These are phyloP conservation scores for Penicillium oxalicum DNA, from an alignment of 2,329 filamentous ascomycete genomes.

Conservation along the genomic window DNA sequence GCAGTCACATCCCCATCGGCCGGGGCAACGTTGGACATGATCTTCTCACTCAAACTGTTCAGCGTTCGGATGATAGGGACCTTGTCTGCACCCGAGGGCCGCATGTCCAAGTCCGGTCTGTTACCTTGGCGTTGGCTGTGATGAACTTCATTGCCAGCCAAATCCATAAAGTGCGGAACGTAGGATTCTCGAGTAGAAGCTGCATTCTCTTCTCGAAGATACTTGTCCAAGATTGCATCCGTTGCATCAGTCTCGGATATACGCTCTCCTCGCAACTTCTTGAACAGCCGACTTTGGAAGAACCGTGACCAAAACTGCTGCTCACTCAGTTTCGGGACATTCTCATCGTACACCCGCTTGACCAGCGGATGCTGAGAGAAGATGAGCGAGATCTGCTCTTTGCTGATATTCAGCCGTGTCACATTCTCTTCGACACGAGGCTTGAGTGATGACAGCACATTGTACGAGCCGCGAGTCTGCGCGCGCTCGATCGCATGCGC, in stretches of 20 bases:
- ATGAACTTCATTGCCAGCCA: constrained; percentile 93
- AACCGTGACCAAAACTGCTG: constrained; percentile 88
- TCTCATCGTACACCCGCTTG: constrained; percentile 85
- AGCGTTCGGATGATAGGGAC: constrained; percentile 83
- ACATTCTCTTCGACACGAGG: constrained; percentile 68
- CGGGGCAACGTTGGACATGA: constrained; percentile 80
- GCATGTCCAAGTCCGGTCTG: constrained; percentile 82
- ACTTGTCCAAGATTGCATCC: constrained; percentile 78
- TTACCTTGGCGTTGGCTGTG: constrained; percentile 84
- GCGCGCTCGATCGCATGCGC: constrained; percentile 83
- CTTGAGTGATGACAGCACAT: constrained; percentile 86
- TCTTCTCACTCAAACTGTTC: constrained; percentile 86
- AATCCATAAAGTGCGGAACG: constrained; percentile 82
- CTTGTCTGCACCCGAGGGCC: constrained; percentile 65
- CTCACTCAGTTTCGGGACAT: constrained; percentile 74
- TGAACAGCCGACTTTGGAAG: constrained; percentile 83
- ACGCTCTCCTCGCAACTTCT: constrained; percentile 85
- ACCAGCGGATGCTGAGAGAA: constrained; percentile 90
- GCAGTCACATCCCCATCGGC: constrained; percentile 64
- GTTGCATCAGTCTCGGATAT: constrained; percentile 69
- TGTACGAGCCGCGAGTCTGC: constrained; percentile 85
- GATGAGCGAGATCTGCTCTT: constrained; percentile 88
- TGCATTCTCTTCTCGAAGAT: constrained; percentile 65
- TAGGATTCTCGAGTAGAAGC: constrained; percentile 49
- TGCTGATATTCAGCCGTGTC: constrained; percentile 74